Percentiles rank a stretch among this genome's conserved stretches.
phyloP scores from a whole-genome alignment of 2,329 filamentous ascomycete species.

The Metarhizium rileyi region DNA sequence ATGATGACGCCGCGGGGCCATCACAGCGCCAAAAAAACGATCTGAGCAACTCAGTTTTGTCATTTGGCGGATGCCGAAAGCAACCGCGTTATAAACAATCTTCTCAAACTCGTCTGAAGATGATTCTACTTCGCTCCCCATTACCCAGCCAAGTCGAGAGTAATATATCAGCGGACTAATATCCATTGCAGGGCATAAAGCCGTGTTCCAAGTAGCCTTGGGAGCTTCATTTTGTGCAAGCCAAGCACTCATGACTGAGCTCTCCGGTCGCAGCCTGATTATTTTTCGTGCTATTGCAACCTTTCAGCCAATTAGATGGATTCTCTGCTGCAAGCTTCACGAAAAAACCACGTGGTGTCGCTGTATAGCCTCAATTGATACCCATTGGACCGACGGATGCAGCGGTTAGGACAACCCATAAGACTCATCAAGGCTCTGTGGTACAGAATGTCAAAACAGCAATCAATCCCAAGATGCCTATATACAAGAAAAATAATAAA shows the following conservation, averaged over 20 bases:
- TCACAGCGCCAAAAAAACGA: constrained; percentile 22
- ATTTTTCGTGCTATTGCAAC: not conserved
- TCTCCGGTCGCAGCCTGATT: not conserved
- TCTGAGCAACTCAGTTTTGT: constrained; percentile 15
- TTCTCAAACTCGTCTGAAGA: constrained; percentile 55
- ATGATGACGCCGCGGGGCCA: constrained; percentile 48
- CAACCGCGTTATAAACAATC: constrained; percentile 52
- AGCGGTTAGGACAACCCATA: no score
- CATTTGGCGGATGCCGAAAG: constrained; percentile 42
- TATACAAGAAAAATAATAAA: not conserved
- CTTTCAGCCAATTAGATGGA: not conserved
- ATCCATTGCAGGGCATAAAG: not conserved
- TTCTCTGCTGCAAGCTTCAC: no score
- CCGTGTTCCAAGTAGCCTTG: not conserved
- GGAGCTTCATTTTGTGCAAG: not conserved
- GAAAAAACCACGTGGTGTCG: no score
- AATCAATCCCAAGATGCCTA: not conserved
- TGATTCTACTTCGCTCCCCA: not conserved
- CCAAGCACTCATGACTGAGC: not conserved
- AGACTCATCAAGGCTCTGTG: no score
- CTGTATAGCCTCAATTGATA: no score
- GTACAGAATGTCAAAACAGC: no score
- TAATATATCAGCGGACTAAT: not conserved
- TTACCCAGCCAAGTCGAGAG: not conserved
- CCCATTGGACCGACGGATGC: no score